A percentile compares a stretch with the other conserved stretches of the same genome.
Conservation (phyloP, 768 basidiomycete genomes). For the Dictyophora rubrovolvata region DNA sequence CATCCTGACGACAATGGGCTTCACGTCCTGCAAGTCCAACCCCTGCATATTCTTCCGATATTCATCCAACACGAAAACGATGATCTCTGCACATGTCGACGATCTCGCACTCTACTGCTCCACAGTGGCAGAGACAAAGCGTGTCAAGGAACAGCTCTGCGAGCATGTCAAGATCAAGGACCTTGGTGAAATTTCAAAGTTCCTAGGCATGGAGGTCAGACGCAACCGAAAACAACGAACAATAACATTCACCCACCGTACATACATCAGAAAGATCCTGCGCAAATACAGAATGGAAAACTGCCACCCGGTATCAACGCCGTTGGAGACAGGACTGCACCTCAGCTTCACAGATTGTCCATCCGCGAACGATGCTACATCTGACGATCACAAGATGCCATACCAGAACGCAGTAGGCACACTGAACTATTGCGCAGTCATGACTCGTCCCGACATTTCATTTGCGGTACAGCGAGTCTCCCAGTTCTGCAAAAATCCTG, state of each 20-base stretch:
- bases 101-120: constrained; percentile 17
- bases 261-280: constrained; percentile 10
- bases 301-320: constrained; percentile 11
- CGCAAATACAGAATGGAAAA: constrained; percentile 11
- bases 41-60: constrained; percentile 24
- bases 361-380: background rate
- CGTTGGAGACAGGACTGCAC: constrained; percentile 14
- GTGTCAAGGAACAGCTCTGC: constrained; percentile 21
- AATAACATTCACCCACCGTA: background rate
- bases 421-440: constrained; percentile 15
- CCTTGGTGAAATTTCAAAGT: background rate
- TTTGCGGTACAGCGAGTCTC: constrained; percentile 11
- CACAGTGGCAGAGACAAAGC: constrained; percentile 6
- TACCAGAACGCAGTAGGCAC: constrained; percentile 12
- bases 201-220: constrained; percentile 5
- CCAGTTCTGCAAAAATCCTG: constrained; percentile 10
- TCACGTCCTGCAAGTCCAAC: constrained; percentile 22
- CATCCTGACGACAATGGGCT: constrained; percentile 22
- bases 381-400: background rate
- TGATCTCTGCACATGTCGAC: constrained; percentile 29
- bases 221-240: background rate
- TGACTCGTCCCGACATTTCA: constrained; percentile 18
- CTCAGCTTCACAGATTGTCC: constrained; percentile 5
- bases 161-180: constrained; percentile 1
- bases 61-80: constrained; percentile 4